These are phyloP conservation scores for Cladosporium halotolerans DNA, from an alignment of 2,329 filamentous ascomycete genomes.

Conservation along the genomic window DNA sequence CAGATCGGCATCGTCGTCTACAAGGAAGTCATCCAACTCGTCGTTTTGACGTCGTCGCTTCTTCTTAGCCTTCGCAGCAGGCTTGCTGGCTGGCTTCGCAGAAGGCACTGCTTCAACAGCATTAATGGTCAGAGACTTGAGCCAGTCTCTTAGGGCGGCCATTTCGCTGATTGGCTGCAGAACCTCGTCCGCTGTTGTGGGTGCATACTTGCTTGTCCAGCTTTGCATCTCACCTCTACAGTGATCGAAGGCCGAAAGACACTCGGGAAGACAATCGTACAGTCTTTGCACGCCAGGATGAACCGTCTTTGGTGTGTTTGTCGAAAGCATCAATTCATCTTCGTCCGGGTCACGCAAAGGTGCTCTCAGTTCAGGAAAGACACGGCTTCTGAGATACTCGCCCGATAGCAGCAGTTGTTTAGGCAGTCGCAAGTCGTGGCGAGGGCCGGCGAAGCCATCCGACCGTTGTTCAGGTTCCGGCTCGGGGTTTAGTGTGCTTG, in stretches of 20 bases:
- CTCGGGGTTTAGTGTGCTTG: conserved; percentile 18
- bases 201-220: conserved; percentile 85
- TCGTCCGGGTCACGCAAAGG: background rate
- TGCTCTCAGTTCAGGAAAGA: conserved; percentile 24
- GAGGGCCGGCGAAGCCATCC: conserved; percentile 32
- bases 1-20: conserved; percentile 70
- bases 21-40: conserved; percentile 73
- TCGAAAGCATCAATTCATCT: conserved; percentile 14
- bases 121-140: conserved; percentile 67
- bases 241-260: conserved; percentile 72
- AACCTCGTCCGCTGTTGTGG: conserved; percentile 60
- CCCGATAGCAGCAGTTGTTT: conserved; percentile 28
- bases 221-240: conserved; percentile 64
- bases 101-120: conserved; percentile 52
- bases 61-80: conserved; percentile 44
- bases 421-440: conserved; percentile 23
- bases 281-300: conserved; percentile 58
- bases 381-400: conserved; percentile 34
- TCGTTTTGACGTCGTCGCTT: conserved; percentile 55
- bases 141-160: conserved; percentile 69
- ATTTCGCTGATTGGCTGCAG: conserved; percentile 69
- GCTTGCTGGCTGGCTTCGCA: conserved; percentile 32
- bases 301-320: conserved; percentile 12
- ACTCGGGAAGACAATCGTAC: conserved; percentile 53
- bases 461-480: conserved; percentile 15